phyloP scores from a whole-genome alignment of 2,329 filamentous ascomycete species.

The Ustulina deusta region DNA sequence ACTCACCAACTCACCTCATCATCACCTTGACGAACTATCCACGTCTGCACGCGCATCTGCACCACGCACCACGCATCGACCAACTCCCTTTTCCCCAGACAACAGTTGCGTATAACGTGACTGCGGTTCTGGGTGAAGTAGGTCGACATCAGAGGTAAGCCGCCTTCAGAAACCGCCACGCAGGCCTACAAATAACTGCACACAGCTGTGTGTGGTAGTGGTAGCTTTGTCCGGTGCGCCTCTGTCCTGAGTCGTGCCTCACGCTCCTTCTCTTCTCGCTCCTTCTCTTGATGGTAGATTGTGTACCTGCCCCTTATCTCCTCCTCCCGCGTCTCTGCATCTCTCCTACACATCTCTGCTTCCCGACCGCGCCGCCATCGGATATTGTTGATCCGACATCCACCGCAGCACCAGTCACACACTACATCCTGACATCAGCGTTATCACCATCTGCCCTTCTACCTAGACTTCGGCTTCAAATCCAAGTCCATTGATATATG shows the following conservation, averaged over 20 bases:
- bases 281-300: slow-evolving; percentile 4
- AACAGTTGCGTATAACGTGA: too few species aligned
- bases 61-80: background rate
- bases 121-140: background rate
- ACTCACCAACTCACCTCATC: background rate
- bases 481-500: background rate
- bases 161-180: background rate
- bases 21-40: background rate
- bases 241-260: background rate
- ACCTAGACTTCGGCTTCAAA: background rate
- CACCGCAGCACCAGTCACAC: background rate
- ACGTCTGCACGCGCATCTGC: background rate
- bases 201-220: background rate
- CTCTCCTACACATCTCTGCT: background rate
- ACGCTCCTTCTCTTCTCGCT: slow-evolving; percentile 14
- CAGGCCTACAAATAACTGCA: background rate
- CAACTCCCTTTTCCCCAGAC: background rate
- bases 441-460: background rate
- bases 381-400: background rate
- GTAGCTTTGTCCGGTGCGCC: background rate
- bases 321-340: background rate
- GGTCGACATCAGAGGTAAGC: background rate
- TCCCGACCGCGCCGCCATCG: background rate
- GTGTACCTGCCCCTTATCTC: background rate
- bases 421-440: background rate